Evolutionary conservation across 345 rosid species (phyloP), one percentile per base, ranked within the genome.

Genomic region (Citrus maxima): DNA sequence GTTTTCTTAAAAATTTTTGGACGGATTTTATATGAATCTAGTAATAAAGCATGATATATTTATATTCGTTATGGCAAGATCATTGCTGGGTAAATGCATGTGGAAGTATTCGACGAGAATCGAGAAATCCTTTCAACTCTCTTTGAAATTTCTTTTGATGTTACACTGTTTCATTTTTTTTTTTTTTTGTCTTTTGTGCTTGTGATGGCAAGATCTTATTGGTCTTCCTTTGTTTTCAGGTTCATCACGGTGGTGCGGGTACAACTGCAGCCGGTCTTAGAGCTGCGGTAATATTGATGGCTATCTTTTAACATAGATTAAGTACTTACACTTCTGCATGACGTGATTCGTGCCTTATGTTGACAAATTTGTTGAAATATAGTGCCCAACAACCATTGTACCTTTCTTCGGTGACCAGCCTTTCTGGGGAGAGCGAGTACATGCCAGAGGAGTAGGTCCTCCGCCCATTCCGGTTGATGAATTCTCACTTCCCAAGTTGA

Each of bases 181-280:
- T 63, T 76, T 70, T 27, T 28, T 28, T 21, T 13, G 30, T 40
- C 1, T n/a, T 38, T 49, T 51, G 2, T 25, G 27, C 35, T 70
- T 28, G 38, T 70, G 38, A 13, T 42, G 30, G 28, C 25, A 32
- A 22, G 4, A 42, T 81, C 72, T 25, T 70, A 25, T 70, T 5
- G 27, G 21, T 67, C 56, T 67, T 69, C 67, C 30, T 67, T 79
- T 18, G 74, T 69, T 88, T 82, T 84, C 81, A 96, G 98, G 99
- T 96, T 80, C 99, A 96, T 90, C 99, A 94, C 75, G 99, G 99
- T 75, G 98, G 99, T 83, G 98, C 98, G 79, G 98, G 98, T 72
- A 97, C 99, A 79, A 93, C 98, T 28, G 99, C 99, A 81, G 99
- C 99, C 58, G 98, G 98, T 82, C 97, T 97, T 73, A 93, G 84